phyloP scores from a whole-genome alignment of 2,329 filamentous ascomycete species.

The Fusarium illudens region DNA sequence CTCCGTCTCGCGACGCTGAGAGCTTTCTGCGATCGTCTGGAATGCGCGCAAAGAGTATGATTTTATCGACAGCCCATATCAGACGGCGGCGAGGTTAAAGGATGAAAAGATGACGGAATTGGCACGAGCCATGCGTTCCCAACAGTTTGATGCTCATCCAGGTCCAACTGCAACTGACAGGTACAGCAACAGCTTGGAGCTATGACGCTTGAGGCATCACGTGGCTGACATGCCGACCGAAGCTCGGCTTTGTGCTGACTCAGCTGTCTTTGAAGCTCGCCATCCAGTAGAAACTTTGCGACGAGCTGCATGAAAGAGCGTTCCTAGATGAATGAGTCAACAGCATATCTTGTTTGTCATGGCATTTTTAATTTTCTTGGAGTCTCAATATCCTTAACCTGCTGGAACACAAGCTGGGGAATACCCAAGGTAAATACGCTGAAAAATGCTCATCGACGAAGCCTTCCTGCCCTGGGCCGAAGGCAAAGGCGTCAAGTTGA shows the following conservation, averaged over 20 bases:
- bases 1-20: background rate
- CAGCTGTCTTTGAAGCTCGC: constrained; percentile 12
- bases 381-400: background rate
- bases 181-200: background rate
- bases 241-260: constrained; percentile 15
- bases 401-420: background rate
- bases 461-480: constrained; percentile 72
- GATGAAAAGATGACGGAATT: background rate
- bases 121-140: background rate
- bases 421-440: background rate
- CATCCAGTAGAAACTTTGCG: constrained; percentile 27
- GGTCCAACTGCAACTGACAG: constrained; percentile 4
- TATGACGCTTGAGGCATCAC: constrained; percentile 31
- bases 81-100: background rate
- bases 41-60: background rate
- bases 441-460: constrained; percentile 37
- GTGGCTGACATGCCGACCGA: constrained; percentile 13
- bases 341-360: background rate
- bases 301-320: background rate
- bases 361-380: background rate
- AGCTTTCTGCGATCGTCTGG: background rate
- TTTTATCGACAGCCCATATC: background rate
- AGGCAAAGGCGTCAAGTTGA: constrained; percentile 46
- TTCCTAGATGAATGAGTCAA: constrained; percentile 13
- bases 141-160: constrained; percentile 6